phyloP scores from a whole-genome alignment of 192 early-diverging fungal genomes.

The Spinellus fusiger region DNA sequence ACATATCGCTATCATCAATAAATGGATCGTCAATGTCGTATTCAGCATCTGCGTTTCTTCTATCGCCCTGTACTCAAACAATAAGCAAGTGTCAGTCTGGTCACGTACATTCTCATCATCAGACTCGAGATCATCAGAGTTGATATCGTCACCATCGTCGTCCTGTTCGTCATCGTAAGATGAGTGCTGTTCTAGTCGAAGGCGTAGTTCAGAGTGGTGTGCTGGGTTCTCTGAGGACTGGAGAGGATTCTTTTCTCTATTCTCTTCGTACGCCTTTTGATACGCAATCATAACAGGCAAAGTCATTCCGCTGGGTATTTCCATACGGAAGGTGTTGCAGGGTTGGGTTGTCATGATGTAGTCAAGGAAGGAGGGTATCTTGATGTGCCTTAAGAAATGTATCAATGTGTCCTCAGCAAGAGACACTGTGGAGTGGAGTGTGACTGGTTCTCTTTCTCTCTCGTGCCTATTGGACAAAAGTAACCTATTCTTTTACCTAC shows the following conservation, averaged over 20 bases:
- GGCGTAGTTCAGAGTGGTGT: neutral
- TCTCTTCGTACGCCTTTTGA: neutral
- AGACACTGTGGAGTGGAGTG: no score
- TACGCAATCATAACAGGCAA: slow-evolving; percentile 1
- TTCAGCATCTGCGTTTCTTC: slow-evolving; percentile 12
- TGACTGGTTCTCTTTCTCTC: no score
- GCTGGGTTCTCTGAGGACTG: no score
- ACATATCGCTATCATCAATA: slow-evolving; percentile 56
- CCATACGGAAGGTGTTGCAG: neutral
- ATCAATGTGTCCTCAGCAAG: no score
- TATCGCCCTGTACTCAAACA: neutral
- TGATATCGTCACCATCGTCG: slow-evolving; percentile 6
- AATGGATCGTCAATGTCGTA: slow-evolving; percentile 54
- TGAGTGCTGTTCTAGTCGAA: neutral
- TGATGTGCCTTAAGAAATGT: no score
- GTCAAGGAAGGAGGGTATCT: no score
- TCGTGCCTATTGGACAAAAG: no score
- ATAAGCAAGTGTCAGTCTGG: neutral
- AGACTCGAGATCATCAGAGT: slow-evolving; percentile 6
- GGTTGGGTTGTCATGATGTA: no score
- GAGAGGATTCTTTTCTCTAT: neutral
- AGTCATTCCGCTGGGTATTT: neutral
- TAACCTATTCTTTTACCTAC: no score
- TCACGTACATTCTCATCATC: neutral
- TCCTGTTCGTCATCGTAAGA: neutral